These are phyloP conservation scores for Chaetomium olivaceum DNA, from an alignment of 2,329 filamentous ascomycete genomes.

Conservation along the genomic window DNA sequence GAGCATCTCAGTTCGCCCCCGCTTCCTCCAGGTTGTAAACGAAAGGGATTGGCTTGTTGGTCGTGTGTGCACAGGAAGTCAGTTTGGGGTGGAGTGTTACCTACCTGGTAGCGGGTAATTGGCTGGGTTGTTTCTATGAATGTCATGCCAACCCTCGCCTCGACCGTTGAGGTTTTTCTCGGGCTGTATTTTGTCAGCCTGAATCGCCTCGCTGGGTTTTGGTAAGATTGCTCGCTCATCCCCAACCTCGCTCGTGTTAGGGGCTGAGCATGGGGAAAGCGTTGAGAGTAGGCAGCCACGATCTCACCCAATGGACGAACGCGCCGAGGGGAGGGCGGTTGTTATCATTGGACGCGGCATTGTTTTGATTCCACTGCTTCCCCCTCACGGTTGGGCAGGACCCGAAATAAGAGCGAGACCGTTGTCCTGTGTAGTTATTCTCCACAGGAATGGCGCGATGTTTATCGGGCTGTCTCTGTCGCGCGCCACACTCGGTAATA, in stretches of 20 bases:
- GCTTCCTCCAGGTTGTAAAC: too few species aligned
- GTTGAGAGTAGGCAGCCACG: not conserved
- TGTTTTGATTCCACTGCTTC: not conserved
- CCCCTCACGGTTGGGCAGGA: not conserved
- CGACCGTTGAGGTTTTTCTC: not conserved
- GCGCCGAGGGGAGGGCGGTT: not conserved
- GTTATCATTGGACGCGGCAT: too few species aligned
- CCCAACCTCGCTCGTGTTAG: not conserved
- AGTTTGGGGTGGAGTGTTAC: too few species aligned
- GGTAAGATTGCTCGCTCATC: not conserved
- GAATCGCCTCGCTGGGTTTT: not conserved
- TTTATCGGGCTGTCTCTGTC: not conserved
- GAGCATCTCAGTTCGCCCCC: too few species aligned
- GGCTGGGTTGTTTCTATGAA: too few species aligned
- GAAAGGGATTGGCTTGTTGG: too few species aligned
- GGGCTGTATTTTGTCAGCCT: not conserved
- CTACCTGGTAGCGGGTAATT: too few species aligned
- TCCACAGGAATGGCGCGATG: not conserved
- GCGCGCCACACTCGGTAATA: too few species aligned
- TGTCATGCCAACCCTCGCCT: not conserved
- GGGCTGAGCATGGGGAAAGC: not conserved
- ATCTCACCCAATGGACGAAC: not conserved
- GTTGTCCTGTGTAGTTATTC: too few species aligned
- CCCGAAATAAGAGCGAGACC: not conserved
- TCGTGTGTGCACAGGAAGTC: too few species aligned